These are phyloP conservation scores for Microcos paniculata DNA, from an alignment of 345 rosid species.

Conservation along the genomic window DNA sequence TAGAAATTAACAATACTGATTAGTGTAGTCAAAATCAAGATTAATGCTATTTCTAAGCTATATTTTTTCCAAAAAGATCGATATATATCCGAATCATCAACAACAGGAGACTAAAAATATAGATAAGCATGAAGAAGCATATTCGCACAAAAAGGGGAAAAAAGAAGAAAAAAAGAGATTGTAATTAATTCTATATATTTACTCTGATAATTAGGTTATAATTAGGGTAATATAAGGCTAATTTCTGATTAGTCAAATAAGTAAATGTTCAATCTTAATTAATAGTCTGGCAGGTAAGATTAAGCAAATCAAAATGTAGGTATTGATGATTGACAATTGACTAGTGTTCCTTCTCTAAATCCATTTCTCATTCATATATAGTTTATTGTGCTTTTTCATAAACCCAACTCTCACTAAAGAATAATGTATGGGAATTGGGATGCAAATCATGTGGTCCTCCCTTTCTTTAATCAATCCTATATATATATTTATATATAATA, in stretches of 20 bases:
- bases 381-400: neutral
- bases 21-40: slow-evolving; percentile 2
- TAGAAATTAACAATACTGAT: neutral
- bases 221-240: too few species aligned
- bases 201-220: too few species aligned
- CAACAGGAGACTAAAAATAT: too few species aligned
- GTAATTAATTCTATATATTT: too few species aligned
- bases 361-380: neutral
- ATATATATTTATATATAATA: neutral
- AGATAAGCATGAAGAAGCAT: too few species aligned
- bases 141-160: too few species aligned
- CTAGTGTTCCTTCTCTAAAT: neutral
- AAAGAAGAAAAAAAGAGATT: too few species aligned
- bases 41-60: neutral
- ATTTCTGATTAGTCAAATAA: too few species aligned
- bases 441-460: slow-evolving; percentile 13
- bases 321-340: neutral
- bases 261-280: too few species aligned
- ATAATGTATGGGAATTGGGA: slow-evolving; percentile 16
- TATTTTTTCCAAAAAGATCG: neutral
- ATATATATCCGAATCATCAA: neutral
- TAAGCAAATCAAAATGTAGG: slow-evolving; percentile 13
- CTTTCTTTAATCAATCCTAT: neutral
- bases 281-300: slow-evolving; percentile 12
- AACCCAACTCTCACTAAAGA: neutral